Evolutionary conservation across 2,329 filamentous ascomycete genomes (phyloP), one percentile per base, ranked within the genome.

Genomic region (Ambrosiella xylebori): DNA sequence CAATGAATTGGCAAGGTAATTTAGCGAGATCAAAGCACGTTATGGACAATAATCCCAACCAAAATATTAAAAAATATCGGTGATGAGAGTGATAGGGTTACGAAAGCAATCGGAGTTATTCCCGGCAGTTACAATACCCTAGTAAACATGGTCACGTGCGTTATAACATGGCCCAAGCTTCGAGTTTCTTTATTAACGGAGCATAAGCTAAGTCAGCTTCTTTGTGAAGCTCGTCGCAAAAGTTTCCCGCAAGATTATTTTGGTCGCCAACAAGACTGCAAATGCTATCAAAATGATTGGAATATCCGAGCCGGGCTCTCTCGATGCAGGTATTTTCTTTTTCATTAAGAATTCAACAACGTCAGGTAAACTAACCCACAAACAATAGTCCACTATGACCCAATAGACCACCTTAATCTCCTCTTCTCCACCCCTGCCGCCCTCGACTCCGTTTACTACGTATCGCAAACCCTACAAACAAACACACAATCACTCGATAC

Each of bases 341-440:
- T 15, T 57, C 39, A 19, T 52, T 27, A 53, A 62, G 54, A 19
- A 13, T 58, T 57, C 17, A 36, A 3, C 11, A 58, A 56, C 54
- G 59, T 60, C 54, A 49, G 59, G 56, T 58, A 60, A 62, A 63
- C 65, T 64, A 63, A 62, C 56, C 59, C 9, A 11, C 7, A 19
- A 6, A 41, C 45, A 12, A 65, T 17, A 80, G 77, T 73, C 69
- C 84, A 95, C 70, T 97, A 96, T 73, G 85, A 97, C 69, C 89
- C 93, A 57, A 85, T 97, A 68, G 80, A 88, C 65, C 89, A 98
- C 71, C 79, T 98, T 59, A 97, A 98, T 73, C 77, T 85, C 62
- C 84, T 98, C 65, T 98, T 98, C 75, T 84, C 88, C 55, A 88
- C 95, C 66, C 86, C 91, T 0, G 87, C 88, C 40, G 84, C 89